A percentile compares a stretch with the other conserved stretches of the same genome.
Evolutionary conservation across 805 yeast species (phyloP).

Genomic region (Lachancea waltii): DNA sequence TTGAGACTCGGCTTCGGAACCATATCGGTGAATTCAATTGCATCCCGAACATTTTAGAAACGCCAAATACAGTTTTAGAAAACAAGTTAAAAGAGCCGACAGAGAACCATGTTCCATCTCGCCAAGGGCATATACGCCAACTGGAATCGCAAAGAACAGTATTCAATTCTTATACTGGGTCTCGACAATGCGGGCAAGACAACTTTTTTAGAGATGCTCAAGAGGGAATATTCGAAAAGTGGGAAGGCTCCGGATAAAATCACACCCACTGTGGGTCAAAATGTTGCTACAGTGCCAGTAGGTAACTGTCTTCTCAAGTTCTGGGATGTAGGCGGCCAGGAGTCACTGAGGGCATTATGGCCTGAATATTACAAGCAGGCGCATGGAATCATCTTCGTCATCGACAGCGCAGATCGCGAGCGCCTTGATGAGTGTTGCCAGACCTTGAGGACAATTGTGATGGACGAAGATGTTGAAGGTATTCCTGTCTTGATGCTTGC

Average conservation of each 20-base stretch:
- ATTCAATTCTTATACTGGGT: conserved; percentile 76
- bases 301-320: conserved; percentile 55
- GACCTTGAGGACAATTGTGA: conserved; percentile 49
- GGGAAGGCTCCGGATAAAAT: conserved; percentile 55
- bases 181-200: conserved; percentile 96
- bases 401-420: conserved; percentile 82
- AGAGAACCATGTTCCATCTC: conserved; percentile 62
- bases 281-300: conserved; percentile 46
- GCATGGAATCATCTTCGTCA: conserved; percentile 87
- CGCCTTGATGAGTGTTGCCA: conserved; percentile 78
- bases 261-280: conserved; percentile 93
- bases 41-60: not conserved
- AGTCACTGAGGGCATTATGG: conserved; percentile 80
- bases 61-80: not conserved
- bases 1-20: no score
- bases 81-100: not conserved
- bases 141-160: conserved; percentile 58
- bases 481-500: conserved; percentile 93
- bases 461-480: conserved; percentile 58
- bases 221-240: conserved; percentile 44
- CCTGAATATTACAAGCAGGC: conserved; percentile 75
- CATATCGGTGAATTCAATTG: not conserved
- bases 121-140: conserved; percentile 54
- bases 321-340: conserved; percentile 98
- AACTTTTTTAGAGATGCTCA: conserved; percentile 62